A percentile compares a stretch with the other conserved stretches of the same genome.
phyloP scores from a whole-genome alignment of 73 alveolate genomes.

The Paramecium sonneborni region DNA sequence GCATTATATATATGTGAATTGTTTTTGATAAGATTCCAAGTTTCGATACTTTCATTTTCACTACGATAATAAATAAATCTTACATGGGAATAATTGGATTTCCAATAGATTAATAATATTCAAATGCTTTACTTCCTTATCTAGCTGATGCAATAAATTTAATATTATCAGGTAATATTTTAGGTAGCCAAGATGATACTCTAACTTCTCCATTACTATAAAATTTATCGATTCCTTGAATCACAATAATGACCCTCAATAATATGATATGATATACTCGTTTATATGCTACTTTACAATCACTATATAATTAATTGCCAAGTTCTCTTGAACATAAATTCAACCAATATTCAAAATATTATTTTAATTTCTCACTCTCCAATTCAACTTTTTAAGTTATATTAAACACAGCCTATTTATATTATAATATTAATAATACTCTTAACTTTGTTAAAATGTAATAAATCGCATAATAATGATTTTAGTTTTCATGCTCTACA shows the following conservation, averaged over 20 bases:
- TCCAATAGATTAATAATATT: not conserved
- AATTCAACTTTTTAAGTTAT: slow-evolving; percentile 36
- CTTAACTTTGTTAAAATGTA: slow-evolving; percentile 7
- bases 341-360: slow-evolving; percentile 56
- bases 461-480: slow-evolving; percentile 29
- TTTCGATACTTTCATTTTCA: not conserved
- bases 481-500: slow-evolving; percentile 44
- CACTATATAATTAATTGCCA: not conserved
- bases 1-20: not conserved
- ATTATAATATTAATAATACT: not conserved
- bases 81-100: not conserved
- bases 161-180: slow-evolving; percentile 35
- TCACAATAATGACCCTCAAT: not conserved
- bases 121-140: not conserved
- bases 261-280: not conserved
- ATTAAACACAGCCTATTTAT: not conserved
- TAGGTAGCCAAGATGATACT: slow-evolving; percentile 33
- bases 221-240: slow-evolving; percentile 33
- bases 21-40: not conserved
- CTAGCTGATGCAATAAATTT: not conserved
- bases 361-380: slow-evolving; percentile 25
- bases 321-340: slow-evolving; percentile 26
- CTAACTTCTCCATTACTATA: slow-evolving; percentile 22
- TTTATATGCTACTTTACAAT: not conserved
- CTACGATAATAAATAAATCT: not conserved